Evolutionary conservation across 164 flowering plant species (phyloP).

Genomic region (Magnolia sinica): DNA sequence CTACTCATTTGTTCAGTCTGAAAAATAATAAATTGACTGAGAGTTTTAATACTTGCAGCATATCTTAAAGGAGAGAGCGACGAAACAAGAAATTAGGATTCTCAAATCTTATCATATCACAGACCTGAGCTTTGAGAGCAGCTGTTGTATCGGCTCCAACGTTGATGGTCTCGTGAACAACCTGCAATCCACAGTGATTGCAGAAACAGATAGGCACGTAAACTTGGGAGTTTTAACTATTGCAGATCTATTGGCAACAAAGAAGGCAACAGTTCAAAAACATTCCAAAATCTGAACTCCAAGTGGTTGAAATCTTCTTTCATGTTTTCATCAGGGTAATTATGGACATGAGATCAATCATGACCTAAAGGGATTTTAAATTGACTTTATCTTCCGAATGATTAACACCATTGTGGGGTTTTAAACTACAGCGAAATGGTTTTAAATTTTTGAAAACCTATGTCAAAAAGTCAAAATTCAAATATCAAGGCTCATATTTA

Average conservation of each 20-base stretch:
- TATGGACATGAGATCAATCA: background rate
- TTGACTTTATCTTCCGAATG: no score
- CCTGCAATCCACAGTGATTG: constrained; percentile 34
- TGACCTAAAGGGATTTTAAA: background rate
- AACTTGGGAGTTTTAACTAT: background rate
- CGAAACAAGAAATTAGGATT: background rate
- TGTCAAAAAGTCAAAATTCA: no score
- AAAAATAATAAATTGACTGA: constrained; percentile 15
- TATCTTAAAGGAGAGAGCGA: background rate
- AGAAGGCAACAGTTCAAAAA: background rate
- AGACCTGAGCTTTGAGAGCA: constrained; percentile 88
- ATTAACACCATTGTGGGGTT: no score
- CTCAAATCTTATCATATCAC: constrained; percentile 4
- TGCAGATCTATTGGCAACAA: background rate
- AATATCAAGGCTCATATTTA: background rate
- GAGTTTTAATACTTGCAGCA: background rate
- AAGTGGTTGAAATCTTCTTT: background rate
- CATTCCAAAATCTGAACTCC: background rate
- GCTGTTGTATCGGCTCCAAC: constrained; percentile 93
- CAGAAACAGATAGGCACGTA: background rate
- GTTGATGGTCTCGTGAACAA: constrained; percentile 74
- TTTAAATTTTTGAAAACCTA: no score
- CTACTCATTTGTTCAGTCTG: constrained; percentile 99
- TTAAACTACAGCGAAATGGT: no score
- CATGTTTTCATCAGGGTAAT: background rate